These are phyloP conservation scores for Emmonsiellopsis sp. DNA, from an alignment of 2,329 filamentous ascomycete species.

Conservation along the genomic window DNA sequence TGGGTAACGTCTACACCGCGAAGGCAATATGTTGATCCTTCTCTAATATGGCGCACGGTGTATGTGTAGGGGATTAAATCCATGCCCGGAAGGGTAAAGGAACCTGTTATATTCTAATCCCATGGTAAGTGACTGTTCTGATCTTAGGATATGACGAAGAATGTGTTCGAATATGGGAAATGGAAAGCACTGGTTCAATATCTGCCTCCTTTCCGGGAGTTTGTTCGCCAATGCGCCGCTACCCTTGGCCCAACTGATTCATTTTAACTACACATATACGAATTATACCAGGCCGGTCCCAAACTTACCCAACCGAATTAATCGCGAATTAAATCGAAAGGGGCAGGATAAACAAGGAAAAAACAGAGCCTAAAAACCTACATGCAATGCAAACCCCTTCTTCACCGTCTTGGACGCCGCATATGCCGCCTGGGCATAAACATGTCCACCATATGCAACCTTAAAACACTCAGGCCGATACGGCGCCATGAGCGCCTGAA, in stretches of 20 bases:
- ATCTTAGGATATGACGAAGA: not conserved
- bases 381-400: slow-evolving; percentile 43
- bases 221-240: no score
- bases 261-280: no score
- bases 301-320: no score
- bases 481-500: slow-evolving; percentile 20
- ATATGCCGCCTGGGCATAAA: slow-evolving; percentile 49
- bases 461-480: slow-evolving; percentile 35
- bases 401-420: slow-evolving; percentile 46
- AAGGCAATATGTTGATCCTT: slow-evolving; percentile 44
- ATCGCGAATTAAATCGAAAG: not conserved
- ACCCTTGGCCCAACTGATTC: no score
- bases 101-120: slow-evolving; percentile 41
- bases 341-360: not conserved
- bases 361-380: slow-evolving; percentile 19
- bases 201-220: no score
- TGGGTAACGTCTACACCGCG: slow-evolving; percentile 45
- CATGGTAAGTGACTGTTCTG: not conserved
- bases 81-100: slow-evolving; percentile 41
- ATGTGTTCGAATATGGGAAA: no score
- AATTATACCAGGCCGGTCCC: no score
- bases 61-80: slow-evolving; percentile 42
- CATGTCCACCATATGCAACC: slow-evolving; percentile 46
- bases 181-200: no score
- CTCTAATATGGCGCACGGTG: slow-evolving; percentile 40